Percentiles rank a stretch among this genome's conserved stretches.
phyloP scores from a whole-genome alignment of 805 yeast species.

The Sugiyamaella mastotermitis region DNA sequence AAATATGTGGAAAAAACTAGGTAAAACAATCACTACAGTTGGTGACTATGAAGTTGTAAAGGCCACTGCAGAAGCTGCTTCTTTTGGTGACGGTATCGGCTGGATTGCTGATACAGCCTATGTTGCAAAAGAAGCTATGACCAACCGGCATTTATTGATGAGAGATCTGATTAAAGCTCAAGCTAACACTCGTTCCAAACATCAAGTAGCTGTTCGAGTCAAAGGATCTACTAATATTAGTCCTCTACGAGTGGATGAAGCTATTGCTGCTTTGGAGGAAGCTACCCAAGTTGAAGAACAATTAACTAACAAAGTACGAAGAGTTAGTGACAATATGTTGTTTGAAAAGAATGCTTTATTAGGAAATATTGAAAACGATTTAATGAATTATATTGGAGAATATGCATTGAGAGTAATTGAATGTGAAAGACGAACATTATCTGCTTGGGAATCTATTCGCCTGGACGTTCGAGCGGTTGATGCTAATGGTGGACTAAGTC shows the following conservation, averaged over 20 bases:
- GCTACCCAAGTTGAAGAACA: conserved; percentile 74
- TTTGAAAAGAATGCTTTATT: conserved; percentile 62
- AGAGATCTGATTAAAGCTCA: conserved; percentile 81
- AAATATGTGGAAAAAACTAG: conserved; percentile 69
- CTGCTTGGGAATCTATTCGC: conserved; percentile 65
- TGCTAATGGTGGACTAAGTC: conserved; percentile 69
- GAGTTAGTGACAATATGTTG: conserved; percentile 81
- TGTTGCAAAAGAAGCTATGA: conserved; percentile 84
- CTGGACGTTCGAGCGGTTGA: conserved; percentile 71
- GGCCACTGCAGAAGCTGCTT: conserved; percentile 65
- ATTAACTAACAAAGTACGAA: conserved; percentile 66
- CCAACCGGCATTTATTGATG: conserved; percentile 89
- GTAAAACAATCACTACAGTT: conserved; percentile 58
- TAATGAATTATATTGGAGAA: conserved; percentile 49
- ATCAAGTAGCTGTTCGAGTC: conserved; percentile 60
- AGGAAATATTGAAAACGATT: conserved; percentile 48
- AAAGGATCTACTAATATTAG: conserved; percentile 70
- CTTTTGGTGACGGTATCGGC: conserved; percentile 68
- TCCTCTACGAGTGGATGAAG: conserved; percentile 87
- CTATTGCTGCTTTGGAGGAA: conserved; percentile 68
- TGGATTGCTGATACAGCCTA: conserved; percentile 68
- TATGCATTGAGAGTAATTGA: conserved; percentile 70
- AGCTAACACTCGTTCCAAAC: conserved; percentile 61
- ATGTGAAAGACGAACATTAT: conserved; percentile 74
- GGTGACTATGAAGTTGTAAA: conserved; percentile 75